Evolutionary conservation across 192 early-diverging fungal genomes (phyloP).

Genomic region (Coemansia sp.): DNA sequence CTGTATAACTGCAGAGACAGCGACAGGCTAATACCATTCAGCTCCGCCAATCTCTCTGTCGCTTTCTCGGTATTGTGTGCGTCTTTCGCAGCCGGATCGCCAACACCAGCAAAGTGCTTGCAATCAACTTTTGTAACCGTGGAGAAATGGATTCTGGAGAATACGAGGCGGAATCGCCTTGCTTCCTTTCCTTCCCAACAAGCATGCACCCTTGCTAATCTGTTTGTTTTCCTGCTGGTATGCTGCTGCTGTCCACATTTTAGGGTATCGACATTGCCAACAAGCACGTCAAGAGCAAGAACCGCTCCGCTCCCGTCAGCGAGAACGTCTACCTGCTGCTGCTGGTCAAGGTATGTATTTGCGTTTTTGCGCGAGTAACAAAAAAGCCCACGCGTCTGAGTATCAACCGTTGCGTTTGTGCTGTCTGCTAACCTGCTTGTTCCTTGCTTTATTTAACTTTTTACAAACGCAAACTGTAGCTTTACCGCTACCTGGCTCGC

Average conservation of each 20-base stretch:
- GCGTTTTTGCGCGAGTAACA: no score
- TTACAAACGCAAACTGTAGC: constrained; percentile 52
- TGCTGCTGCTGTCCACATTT: background rate
- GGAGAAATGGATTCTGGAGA: no score
- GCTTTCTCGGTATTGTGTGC: background rate
- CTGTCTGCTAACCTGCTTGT: background rate
- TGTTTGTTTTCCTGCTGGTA: background rate
- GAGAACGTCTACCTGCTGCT: constrained; percentile 97
- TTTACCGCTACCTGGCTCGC: constrained; percentile 99
- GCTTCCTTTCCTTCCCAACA: background rate
- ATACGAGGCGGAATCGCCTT: background rate
- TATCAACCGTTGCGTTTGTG: background rate
- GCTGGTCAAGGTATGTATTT: constrained; percentile 81
- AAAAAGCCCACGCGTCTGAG: no score
- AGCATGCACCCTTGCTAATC: background rate
- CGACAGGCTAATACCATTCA: background rate
- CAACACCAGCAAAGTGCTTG: no score
- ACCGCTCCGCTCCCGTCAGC: constrained; percentile 86
- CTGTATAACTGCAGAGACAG: background rate
- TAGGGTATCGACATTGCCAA: constrained; percentile 99
- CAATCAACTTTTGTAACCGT: no score
- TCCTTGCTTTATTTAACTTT: no score
- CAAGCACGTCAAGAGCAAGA: constrained; percentile 97
- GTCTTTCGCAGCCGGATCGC: background rate
- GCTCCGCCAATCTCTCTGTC: background rate